These are phyloP conservation scores for Annona cherimola DNA, from an alignment of 164 flowering plant species.

Conservation along the genomic window DNA sequence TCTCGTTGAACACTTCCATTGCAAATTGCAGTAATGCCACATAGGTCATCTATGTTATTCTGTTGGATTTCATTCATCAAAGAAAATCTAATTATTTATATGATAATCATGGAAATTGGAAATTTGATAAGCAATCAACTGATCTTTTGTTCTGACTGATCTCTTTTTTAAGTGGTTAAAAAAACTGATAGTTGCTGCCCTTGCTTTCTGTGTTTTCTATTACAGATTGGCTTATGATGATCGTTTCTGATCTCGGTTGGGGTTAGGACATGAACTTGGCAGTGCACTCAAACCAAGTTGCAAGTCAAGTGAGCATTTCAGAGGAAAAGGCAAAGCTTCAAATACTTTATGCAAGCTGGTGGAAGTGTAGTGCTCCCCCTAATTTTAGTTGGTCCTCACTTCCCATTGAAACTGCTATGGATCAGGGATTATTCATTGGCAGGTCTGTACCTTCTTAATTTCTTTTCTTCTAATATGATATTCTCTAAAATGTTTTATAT, in stretches of 20 bases:
- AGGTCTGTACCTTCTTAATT: too few relatives aligned
- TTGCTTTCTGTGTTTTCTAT: not conserved
- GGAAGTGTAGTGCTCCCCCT: not conserved
- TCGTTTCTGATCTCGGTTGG: not conserved
- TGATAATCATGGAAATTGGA: not conserved
- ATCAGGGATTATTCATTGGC: too few relatives aligned
- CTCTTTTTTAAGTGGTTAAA: not conserved
- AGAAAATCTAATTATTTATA: not conserved
- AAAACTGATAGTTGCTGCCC: not conserved
- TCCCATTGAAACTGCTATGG: too few relatives aligned
- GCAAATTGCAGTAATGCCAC: not conserved
- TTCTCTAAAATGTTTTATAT: too few relatives aligned
- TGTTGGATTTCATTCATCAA: not conserved
- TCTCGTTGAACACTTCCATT: not conserved
- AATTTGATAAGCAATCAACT: not conserved
- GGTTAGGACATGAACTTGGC: not conserved
- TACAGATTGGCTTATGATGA: not conserved
- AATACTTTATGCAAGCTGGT: not conserved
- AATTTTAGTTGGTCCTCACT: too few relatives aligned
- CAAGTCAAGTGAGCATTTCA: not conserved
- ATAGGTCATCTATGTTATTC: too few relatives aligned
- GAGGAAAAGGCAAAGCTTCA: not conserved
- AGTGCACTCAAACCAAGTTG: not conserved
- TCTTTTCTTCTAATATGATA: not conserved
- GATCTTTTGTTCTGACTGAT: not conserved